Evolutionary conservation across 2,329 filamentous ascomycete species (phyloP), one percentile per base, ranked within the genome.

Genomic region (Pestalotiopsis sp.): DNA sequence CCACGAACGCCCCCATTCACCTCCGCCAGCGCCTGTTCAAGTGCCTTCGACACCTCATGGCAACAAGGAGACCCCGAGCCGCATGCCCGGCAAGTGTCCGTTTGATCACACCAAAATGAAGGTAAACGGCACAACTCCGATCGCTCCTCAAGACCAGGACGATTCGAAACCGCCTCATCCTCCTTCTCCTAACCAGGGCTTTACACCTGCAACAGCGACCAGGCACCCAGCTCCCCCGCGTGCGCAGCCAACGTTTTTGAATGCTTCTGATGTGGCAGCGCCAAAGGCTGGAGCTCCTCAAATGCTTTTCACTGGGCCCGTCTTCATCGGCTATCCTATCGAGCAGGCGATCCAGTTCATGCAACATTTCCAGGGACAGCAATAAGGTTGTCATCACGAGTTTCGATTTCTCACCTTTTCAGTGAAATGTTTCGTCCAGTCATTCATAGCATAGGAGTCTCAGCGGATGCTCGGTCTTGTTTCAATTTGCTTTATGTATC

Each of bases 221-320:
- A 56, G 73, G 71, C 72, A 74, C 68, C 67, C 76, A 49, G 72
- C 78, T 13, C 71, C 73, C 41, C 71, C 75, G 6, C 77, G 80
- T 11, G 73, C 74, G 1, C 84, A 85, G 71, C 87, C 88, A 23
- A 77, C 86, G 1, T 89, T 90, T 68, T 80, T 90, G 73, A 86
- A 86, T 71, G 77, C 84, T 1, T 71, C 77, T 52, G 71, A 73
- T 36, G 68, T 56, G 75, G 78, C 66, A 70, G 80, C 49, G 65
- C 75, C 62, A 79, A 82, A 72, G 75, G 75, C 66, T 73, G 77
- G 74, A 11, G 73, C 71, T 11, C 88, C 93, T 11, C 91, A 92
- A 74, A 92, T 98, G 88, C 85, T 97, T 0, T 97, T 98, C 77
- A 97, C 93, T 9, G 95, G 95, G 0, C 95, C 95, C 0, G 94